Evolutionary conservation across 2,329 filamentous ascomycete genomes (phyloP).

Genomic region (Cordyceps cateniannulata): DNA sequence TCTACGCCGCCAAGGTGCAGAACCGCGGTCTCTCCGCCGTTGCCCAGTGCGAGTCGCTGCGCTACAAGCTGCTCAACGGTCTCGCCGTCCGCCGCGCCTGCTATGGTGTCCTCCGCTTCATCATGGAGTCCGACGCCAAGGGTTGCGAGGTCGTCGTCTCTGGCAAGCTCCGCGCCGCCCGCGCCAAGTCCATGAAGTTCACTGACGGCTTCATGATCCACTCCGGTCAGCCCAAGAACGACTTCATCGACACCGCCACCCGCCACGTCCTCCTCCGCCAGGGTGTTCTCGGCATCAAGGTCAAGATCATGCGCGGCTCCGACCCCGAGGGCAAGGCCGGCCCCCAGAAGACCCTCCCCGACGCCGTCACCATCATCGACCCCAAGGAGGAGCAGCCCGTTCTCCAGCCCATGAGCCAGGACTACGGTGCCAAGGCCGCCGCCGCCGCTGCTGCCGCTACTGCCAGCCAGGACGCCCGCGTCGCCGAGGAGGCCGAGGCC

Average conservation of each 20-base stretch:
- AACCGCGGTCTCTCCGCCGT: conserved; percentile 99
- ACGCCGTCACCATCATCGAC: conserved; percentile 99
- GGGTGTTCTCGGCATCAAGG: conserved; percentile 99
- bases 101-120: conserved; percentile 99
- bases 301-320: conserved; percentile 99
- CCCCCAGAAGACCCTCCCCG: conserved; percentile 93
- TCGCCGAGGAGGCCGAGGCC: conserved; percentile 53
- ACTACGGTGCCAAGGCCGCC: conserved; percentile 91
- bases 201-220: conserved; percentile 99
- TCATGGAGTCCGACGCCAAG: conserved; percentile 99
- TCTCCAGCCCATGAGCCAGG: conserved; percentile 91
- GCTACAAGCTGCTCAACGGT: conserved; percentile 99
- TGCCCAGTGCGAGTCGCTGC: conserved; percentile 99
- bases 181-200: conserved; percentile 99
- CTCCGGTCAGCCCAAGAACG: conserved; percentile 98
- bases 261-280: conserved; percentile 99
- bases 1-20: conserved; percentile 99
- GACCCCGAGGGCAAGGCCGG: conserved; percentile 99
- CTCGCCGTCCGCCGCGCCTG: conserved; percentile 96
- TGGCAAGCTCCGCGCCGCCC: conserved; percentile 96
- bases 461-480: conserved; percentile 55
- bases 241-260: conserved; percentile 98
- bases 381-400: conserved; percentile 98
- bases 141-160: conserved; percentile 99
- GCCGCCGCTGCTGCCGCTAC: conserved; percentile 61